Conservation (phyloP, 225 moss, liverwort and hornwort species). For the Physcomitrium patens region DNA sequence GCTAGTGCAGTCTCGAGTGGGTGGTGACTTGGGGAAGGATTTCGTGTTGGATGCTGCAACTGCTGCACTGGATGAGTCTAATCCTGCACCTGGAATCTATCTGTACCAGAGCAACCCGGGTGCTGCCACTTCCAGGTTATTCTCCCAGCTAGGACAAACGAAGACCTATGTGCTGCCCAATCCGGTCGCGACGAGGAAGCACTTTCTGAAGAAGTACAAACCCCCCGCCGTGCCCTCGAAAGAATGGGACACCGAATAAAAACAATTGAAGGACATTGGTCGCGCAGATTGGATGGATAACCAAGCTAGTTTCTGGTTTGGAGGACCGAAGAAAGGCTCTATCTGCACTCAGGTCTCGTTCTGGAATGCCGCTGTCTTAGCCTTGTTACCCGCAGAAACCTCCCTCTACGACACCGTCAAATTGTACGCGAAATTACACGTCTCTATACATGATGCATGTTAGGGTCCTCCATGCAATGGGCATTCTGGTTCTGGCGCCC, state of each 20-base stretch:
- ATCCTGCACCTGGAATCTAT: constrained; percentile 22
- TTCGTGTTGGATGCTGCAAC: constrained; percentile 13
- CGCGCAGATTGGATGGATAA: constrained; percentile 14
- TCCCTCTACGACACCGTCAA: constrained; percentile 20
- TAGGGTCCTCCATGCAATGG: constrained; percentile 7
- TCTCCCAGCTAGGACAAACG: neutral
- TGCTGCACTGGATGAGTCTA: neutral
- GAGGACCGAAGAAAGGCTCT: neutral
- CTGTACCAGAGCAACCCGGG: neutral
- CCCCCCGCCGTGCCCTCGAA: constrained; percentile 16
- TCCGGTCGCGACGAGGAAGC: constrained; percentile 1
- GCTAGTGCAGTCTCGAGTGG: neutral
- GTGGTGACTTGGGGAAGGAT: constrained; percentile 3
- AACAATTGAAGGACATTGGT: constrained; percentile 12
- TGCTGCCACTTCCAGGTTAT: neutral
- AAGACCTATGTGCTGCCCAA: constrained; percentile 11
- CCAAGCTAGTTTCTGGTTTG: constrained; percentile 16
- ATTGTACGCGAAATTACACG: constrained; percentile 14
- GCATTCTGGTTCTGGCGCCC: constrained; percentile 24
- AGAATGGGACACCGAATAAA: constrained; percentile 21
- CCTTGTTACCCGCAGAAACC: neutral
- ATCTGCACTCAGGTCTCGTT: neutral
- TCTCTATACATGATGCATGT: constrained; percentile 10
- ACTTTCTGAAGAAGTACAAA: neutral
- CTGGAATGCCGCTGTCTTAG: neutral